These are phyloP conservation scores for Aureoboletus auriporus DNA, from an alignment of 768 basidiomycete genomes.

Conservation along the genomic window DNA sequence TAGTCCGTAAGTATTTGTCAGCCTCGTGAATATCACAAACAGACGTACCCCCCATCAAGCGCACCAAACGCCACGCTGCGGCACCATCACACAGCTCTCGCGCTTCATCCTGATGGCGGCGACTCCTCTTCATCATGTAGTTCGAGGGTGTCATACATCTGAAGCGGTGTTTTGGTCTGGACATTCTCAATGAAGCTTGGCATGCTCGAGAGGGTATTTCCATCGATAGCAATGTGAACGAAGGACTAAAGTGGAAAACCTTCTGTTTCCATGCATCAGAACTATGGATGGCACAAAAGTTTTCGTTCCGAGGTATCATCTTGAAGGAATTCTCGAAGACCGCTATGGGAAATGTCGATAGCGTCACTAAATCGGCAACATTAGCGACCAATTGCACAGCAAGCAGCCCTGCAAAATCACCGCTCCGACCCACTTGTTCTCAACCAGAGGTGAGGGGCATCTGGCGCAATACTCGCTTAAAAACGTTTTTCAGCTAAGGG, in stretches of 20 bases:
- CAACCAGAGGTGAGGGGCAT: conserved; percentile 5
- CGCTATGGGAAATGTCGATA: conserved; percentile 1
- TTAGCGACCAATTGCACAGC: conserved; percentile 14
- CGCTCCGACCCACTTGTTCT: conserved; percentile 13
- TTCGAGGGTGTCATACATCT: not conserved
- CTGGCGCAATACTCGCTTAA: conserved; percentile 13
- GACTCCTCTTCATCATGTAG: not conserved
- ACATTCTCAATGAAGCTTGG: conserved; percentile 2
- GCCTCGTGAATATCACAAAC: conserved; percentile 3
- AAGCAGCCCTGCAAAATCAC: conserved; percentile 15
- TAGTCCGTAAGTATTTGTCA: conserved; percentile 22
- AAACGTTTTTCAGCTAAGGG: conserved; percentile 15
- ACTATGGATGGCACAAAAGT: conserved; percentile 5
- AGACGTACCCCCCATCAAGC: conserved; percentile 15
- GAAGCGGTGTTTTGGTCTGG: conserved; percentile 9
- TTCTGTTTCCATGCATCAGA: conserved; percentile 16
- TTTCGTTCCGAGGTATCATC: not conserved
- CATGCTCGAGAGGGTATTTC: conserved; percentile 1
- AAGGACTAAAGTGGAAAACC: conserved; percentile 1
- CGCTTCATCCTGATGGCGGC: conserved; percentile 6
- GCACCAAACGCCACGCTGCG: conserved; percentile 12
- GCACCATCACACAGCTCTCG: conserved; percentile 13
- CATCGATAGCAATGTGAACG: not conserved
- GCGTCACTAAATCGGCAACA: conserved; percentile 8
- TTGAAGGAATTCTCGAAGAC: conserved; percentile 12